Percentiles rank a stretch among this genome's conserved stretches.
Conservation (phyloP, 352 stramenopile species). For the Phytophthora uliginosa region DNA sequence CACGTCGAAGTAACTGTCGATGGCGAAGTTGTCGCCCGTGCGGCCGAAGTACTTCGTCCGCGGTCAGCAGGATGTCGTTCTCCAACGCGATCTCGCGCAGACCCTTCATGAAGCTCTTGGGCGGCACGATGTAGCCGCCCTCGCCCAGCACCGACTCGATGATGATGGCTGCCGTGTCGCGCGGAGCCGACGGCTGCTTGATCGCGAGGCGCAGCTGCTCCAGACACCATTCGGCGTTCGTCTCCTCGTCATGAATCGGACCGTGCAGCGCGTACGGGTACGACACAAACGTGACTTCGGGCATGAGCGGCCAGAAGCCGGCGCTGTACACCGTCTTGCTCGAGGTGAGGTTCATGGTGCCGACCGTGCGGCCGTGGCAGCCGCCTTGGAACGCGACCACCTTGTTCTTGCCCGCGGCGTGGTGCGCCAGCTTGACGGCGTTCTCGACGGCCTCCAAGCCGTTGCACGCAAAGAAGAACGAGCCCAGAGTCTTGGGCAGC, state of each 20-base stretch:
- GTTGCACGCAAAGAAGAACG: constrained; percentile 93
- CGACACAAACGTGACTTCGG: constrained; percentile 83
- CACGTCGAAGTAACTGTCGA: constrained; percentile 87
- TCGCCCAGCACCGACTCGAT: constrained; percentile 95
- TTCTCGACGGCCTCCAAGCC: constrained; percentile 96
- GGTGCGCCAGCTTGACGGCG: constrained; percentile 93
- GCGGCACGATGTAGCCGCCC: constrained; percentile 92
- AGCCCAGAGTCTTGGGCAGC: constrained; percentile 86
- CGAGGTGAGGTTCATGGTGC: constrained; percentile 94
- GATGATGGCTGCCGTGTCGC: constrained; percentile 92
- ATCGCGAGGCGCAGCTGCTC: constrained; percentile 89
- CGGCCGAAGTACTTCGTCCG: constrained; percentile 94
- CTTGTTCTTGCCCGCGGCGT: constrained; percentile 90
- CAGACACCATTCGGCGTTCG: constrained; percentile 79
- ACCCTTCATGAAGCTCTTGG: constrained; percentile 94
- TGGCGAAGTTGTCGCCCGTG: constrained; percentile 91
- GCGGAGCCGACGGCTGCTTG: constrained; percentile 92
- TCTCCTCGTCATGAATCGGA: constrained; percentile 81
- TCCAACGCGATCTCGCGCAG: constrained; percentile 92
- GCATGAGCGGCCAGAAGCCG: constrained; percentile 89
- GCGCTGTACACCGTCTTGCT: constrained; percentile 93
- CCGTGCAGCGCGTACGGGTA: constrained; percentile 92
- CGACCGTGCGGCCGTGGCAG: constrained; percentile 94
- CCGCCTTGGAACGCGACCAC: constrained; percentile 94
- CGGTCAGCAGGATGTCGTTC: constrained; percentile 95